Conservation (phyloP, 2,329 filamentous ascomycete genomes). For the Coleophoma cylindrospora region DNA sequence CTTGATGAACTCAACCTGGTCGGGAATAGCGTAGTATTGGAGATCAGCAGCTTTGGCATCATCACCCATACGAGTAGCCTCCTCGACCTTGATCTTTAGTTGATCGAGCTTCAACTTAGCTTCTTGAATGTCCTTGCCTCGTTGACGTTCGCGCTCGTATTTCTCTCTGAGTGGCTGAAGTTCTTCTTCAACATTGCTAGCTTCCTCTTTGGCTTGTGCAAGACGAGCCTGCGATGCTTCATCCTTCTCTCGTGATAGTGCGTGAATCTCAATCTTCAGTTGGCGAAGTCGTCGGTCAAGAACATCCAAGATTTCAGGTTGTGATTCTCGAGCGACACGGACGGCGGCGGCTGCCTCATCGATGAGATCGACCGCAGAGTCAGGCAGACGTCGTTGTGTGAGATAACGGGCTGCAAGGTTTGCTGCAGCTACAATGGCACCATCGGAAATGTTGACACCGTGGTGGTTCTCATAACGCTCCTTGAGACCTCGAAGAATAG, state of each 20-base stretch:
- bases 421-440: slow-evolving; percentile 86
- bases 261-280: slow-evolving; percentile 95
- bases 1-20: slow-evolving; percentile 77
- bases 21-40: slow-evolving; percentile 95
- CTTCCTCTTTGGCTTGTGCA: slow-evolving; percentile 78
- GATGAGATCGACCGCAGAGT: slow-evolving; percentile 94
- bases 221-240: slow-evolving; percentile 84
- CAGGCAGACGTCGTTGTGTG: slow-evolving; percentile 82
- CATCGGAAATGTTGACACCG: slow-evolving; percentile 93
- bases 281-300: slow-evolving; percentile 87
- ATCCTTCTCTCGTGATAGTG: slow-evolving; percentile 88
- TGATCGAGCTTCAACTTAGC: slow-evolving; percentile 93
- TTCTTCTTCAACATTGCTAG: slow-evolving; percentile 91
- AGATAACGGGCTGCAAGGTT: slow-evolving; percentile 90
- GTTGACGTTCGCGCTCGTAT: slow-evolving; percentile 88
- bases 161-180: slow-evolving; percentile 87
- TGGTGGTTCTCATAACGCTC: slow-evolving; percentile 98
- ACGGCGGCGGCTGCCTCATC: slow-evolving; percentile 98
- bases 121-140: slow-evolving; percentile 87
- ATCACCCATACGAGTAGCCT: slow-evolving; percentile 84
- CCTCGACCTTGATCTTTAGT: slow-evolving; percentile 85
- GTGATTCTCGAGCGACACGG: slow-evolving; percentile 88
- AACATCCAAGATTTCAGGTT: slow-evolving; percentile 92
- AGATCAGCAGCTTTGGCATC: slow-evolving; percentile 86
- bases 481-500: slow-evolving; percentile 96